Base-by-base conservation (phyloP, 495 filamentous ascomycete species). In the Hyphodiscus hymeniophilus region DNA sequence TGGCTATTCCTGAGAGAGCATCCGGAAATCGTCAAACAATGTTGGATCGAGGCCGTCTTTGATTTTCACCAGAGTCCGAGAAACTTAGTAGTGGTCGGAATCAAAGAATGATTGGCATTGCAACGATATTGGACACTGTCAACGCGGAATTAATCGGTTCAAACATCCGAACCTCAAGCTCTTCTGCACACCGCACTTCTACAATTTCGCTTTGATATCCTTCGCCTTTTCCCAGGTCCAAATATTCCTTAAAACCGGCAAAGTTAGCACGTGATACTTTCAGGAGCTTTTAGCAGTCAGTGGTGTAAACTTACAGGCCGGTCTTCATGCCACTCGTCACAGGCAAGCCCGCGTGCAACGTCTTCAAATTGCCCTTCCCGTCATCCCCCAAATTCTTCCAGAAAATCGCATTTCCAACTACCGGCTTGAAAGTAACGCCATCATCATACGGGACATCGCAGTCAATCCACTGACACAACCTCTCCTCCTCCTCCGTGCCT, bases 31-130 rank as follows among this genome's bases (percentile, higher is more conserved):
- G 72, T 89, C 30, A 71, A 74, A 52, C 77, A 87, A 51, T 79
- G 74, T 50, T 98, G 92, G 92, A 89, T 95, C 24, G 88, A 97
- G 65, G 70, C 82, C 16, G 88, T 95, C 0, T 97, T 96, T 66
- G 89, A 92, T 51, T 96, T 94, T 65, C 63, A 67, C n/a, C 61
- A 81, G 66, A 96, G 89, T 64, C 94, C 85, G 30, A 75, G 89
- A 55, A 98, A 94, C 66, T 64, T 91, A 57, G 92, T 86, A 36
- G 84, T 94, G 15, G 89, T 92, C 42, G 92, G 92, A 12, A 72
- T 95, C 28, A 95, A 95, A 65, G 7, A 18, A 17, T 36, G 33
- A 36, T 28, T n/a, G n/a, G n/a, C n/a, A n/a, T n/a, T n/a, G n/a
- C n/a, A n/a, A n/a, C n/a, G n/a, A n/a, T n/a, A n/a, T n/a, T n/a